A percentile compares a stretch with the other conserved stretches of the same genome.
Conservation (phyloP, 2,329 filamentous ascomycete genomes). For the Colletotrichum eremochloae region DNA sequence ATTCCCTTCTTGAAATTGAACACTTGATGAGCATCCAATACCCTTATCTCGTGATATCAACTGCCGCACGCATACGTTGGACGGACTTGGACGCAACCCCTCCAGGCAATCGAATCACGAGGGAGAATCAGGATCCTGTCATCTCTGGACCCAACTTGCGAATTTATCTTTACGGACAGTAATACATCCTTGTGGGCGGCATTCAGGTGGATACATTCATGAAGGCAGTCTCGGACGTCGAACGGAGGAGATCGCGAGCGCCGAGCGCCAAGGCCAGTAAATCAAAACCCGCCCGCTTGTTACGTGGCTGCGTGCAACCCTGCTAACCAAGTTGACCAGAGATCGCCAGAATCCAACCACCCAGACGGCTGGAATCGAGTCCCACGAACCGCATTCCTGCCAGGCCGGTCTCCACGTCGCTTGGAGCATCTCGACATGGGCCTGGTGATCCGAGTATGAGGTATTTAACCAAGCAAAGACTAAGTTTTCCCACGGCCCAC, state of each 20-base stretch:
- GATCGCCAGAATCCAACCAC: neutral
- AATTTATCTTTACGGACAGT: neutral
- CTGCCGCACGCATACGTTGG: neutral
- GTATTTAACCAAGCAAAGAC: conserved; percentile 14
- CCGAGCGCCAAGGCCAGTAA: neutral
- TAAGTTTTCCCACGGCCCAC: neutral
- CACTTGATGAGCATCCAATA: neutral
- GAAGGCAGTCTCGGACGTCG: neutral
- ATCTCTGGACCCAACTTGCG: neutral
- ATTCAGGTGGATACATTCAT: neutral
- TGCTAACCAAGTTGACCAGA: neutral
- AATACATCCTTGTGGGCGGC: neutral
- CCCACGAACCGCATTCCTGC: neutral
- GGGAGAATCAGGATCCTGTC: neutral
- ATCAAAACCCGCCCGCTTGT: neutral
- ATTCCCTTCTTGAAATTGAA: neutral
- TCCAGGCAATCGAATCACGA: too few species aligned
- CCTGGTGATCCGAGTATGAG: conserved; percentile 19
- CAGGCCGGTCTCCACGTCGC: conserved; percentile 6
- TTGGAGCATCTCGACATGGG: neutral
- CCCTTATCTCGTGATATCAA: neutral
- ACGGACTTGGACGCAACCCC: neutral
- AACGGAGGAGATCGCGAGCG: neutral
- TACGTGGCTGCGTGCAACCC: neutral
- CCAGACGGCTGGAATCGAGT: neutral